Conservation (phyloP, 2,329 filamentous ascomycete genomes). For the Arthrinium phaeospermum region DNA sequence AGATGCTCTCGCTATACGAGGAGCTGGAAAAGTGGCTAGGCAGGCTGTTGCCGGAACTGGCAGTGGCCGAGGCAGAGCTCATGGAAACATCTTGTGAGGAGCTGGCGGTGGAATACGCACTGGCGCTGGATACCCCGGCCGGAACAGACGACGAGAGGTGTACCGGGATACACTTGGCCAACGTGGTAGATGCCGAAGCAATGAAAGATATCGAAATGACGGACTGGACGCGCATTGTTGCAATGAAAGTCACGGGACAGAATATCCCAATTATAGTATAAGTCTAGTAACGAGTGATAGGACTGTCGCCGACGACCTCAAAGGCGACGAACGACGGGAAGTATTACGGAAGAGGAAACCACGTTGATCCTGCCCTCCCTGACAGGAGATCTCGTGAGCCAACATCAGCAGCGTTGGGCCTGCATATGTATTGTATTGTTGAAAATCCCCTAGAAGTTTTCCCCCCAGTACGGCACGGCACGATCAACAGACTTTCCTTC, state of each 20-base stretch:
- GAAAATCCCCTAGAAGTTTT: background rate
- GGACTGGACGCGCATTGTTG: conserved; percentile 23
- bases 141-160: background rate
- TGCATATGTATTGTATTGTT: conserved; percentile 7
- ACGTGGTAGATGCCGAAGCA: conserved; percentile 17
- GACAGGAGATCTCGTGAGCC: background rate
- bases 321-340: background rate
- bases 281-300: background rate
- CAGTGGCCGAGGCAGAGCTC: background rate
- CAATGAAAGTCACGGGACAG: conserved; percentile 21
- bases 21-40: background rate
- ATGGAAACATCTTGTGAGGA: background rate
- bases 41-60: background rate
- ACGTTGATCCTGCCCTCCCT: background rate
- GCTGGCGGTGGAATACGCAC: background rate
- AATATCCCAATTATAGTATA: background rate
- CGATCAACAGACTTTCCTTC: background rate
- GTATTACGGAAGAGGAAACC: background rate
- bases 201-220: conserved; percentile 23
- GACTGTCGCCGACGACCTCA: background rate
- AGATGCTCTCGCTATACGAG: background rate
- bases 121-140: background rate
- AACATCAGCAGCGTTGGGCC: background rate
- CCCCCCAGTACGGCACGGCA: background rate
- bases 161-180: conserved; percentile 11